Base-by-base conservation (phyloP, 306 rosid species). In the Adenanthera pavonina region DNA sequence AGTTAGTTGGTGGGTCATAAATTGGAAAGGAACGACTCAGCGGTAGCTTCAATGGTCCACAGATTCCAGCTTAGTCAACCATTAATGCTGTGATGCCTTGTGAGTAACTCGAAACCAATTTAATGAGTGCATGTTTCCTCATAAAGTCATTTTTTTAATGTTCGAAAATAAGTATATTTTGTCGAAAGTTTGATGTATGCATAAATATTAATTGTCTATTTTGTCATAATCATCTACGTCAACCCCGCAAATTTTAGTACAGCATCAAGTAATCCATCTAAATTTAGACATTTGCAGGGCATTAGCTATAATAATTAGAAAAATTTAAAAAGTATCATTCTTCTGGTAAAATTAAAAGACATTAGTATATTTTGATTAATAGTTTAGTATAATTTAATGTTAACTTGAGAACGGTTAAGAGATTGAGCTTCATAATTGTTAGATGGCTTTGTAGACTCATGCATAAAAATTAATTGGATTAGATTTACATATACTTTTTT, bases 1-100 rank as follows among this genome's bases (percentile, higher is more conserved):
- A 89, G 91, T 81, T 44, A 1, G 30, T 25, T 85, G 93, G 65
- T 64, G 71, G 84, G 84, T 84, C 75, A 79, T 84, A 84, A 85
- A 85, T 85, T 76, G 82, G 33, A 69, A 56, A 20, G n/a, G 40
- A 25, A 25, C 30, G 30, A 25, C 30, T 25, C 30, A 25, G 30
- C 30, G 30, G 30, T 25, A 25, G 30, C 30, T 25, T 38, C 34
- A 1, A 64, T 44, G 1, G 71, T 56, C 53, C 65, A 69, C 34
- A 72, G 74, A 75, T 44, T 62, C 8, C 20, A 34, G 33, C 33
- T 51, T 71, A 74, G 71, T 51, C 25, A 33, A 61, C 65, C n/a
- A n/a, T 60, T 72, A 54, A 75, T 81, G 83, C 74, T 57, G 41
- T 74, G 73, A 72, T 76, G 74, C 38, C 66, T 78, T 82, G 82